Evolutionary conservation across 1,284 basidiomycete genomes (phyloP), one percentile per base, ranked within the genome.

Genomic region (Cystobasidium pallidum): DNA sequence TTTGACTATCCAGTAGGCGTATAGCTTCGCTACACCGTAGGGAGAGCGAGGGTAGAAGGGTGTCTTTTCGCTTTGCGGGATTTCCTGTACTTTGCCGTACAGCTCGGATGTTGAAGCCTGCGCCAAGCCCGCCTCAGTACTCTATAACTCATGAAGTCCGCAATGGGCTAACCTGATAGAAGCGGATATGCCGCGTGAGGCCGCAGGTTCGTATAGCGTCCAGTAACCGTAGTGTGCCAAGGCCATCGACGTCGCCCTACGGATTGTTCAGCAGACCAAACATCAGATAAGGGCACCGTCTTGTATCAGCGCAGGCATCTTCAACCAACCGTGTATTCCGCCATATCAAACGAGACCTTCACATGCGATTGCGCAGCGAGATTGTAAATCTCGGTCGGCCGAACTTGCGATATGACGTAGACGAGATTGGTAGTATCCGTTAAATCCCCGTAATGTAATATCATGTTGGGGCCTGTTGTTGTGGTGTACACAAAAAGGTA

Each of bases 331-430:
- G 93, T 95, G 83, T 95, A 95, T 82, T 95, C 92, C 43, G 92
- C 91, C 91, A 95, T 94, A 82, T 94, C 92, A 81, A 95, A 95
- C 34, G 92, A 94, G 76, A 95, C 92, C 81, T 95, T 95, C 84
- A 95, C 92, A 83, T 95, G 92, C 63, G 90, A 92, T 81, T 95
- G 92, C n/a, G 93, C 93, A 58, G 91, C 92, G 58, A 95, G 88
- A 81, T 95, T 95, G 86, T 94, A 95, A 71, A 95, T 88, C 82
- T 95, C 92, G 26, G 91, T 89, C 0, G 92, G 93, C 78, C 80
- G 90, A 66, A 94, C 91, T 78, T 91, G 88, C 2, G 92, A 90
- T 80, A 95, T 89, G 83, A 95, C 89, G 82, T 92, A 92, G 55
- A 94, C 92, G 73, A 95, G 87, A 81, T 94, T 94, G 78, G 92